Evolutionary conservation across 192 early-diverging fungal species (phyloP).

Genomic region (Paraglomus brasilianum): DNA sequence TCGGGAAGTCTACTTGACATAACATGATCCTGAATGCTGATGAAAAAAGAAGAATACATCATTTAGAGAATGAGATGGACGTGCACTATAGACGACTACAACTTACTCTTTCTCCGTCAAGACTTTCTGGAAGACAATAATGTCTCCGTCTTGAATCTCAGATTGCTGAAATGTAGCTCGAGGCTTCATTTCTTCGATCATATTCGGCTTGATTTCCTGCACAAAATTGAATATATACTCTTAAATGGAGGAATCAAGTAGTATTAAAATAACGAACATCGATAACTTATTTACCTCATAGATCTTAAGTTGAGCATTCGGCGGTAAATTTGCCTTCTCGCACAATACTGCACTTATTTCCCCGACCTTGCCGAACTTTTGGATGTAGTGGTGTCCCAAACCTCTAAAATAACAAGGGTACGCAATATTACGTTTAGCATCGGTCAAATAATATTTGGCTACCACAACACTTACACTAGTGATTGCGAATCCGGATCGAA

Average conservation of each 20-base stretch:
- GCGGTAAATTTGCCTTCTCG: conserved; percentile 53
- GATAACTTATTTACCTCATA: conserved; percentile 53
- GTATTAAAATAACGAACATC: neutral
- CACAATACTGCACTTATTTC: conserved; percentile 60
- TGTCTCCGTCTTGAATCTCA: conserved; percentile 94
- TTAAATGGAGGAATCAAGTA: neutral
- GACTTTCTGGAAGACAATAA: conserved; percentile 77
- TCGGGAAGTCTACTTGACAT: conserved; percentile 40
- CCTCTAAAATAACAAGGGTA: conserved; percentile 39
- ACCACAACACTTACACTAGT: conserved; percentile 54
- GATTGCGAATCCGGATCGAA: conserved; percentile 64
- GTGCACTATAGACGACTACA: neutral
- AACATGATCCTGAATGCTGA: conserved; percentile 39
- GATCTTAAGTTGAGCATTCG: conserved; percentile 57
- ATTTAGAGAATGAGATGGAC: neutral
- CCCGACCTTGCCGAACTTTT: conserved; percentile 50
- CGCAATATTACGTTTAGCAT: neutral
- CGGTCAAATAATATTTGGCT: neutral
- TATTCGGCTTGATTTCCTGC: conserved; percentile 89
- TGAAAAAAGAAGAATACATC: neutral
- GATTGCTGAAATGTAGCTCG: conserved; percentile 62
- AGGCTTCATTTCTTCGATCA: conserved; percentile 79
- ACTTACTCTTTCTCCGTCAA: conserved; percentile 50
- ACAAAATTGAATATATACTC: neutral
- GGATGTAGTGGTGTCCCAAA: conserved; percentile 54